These are phyloP conservation scores for Cicer arietinum DNA, from an alignment of 306 rosid genomes.

Conservation along the genomic window DNA sequence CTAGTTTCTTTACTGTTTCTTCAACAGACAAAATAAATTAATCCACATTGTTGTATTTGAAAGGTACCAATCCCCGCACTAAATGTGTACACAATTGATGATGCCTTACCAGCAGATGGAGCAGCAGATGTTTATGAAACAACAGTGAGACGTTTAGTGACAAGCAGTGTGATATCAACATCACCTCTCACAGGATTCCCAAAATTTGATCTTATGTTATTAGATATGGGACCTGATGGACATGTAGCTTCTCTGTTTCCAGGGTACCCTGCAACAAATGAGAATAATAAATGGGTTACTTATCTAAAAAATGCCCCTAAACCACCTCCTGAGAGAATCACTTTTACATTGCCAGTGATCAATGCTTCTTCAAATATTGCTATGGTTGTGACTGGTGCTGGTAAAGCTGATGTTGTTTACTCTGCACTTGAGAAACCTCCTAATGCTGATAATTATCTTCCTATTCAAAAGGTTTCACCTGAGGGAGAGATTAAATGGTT, in stretches of 20 bases:
- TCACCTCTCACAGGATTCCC: conserved; percentile 60
- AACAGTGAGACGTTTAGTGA: conserved; percentile 56
- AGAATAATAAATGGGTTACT: conserved; percentile 73
- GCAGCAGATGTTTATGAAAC: conserved; percentile 90
- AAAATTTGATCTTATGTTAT: conserved; percentile 76
- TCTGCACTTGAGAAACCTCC: conserved; percentile 53
- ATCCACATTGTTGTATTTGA: neutral
- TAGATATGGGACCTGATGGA: conserved; percentile 96
- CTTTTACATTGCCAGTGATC: conserved; percentile 73
- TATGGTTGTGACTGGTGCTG: conserved; percentile 74
- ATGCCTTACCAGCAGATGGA: conserved; percentile 74
- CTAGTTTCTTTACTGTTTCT: no score
- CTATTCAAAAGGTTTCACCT: conserved; percentile 66
- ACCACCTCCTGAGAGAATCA: conserved; percentile 82
- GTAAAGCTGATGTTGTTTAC: conserved; percentile 67
- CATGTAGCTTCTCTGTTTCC: conserved; percentile 83
- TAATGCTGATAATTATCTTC: conserved; percentile 49
- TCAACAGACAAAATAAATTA: no score
- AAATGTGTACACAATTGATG: conserved; percentile 69
- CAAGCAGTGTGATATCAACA: conserved; percentile 53
- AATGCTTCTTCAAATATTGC: conserved; percentile 71
- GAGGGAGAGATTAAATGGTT: conserved; percentile 77
- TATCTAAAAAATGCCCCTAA: conserved; percentile 69
- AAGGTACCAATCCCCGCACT: conserved; percentile 71
- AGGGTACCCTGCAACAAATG: conserved; percentile 60